phyloP scores from a whole-genome alignment of 768 basidiomycete species.

The Hygrophoropsis aurantiaca region DNA sequence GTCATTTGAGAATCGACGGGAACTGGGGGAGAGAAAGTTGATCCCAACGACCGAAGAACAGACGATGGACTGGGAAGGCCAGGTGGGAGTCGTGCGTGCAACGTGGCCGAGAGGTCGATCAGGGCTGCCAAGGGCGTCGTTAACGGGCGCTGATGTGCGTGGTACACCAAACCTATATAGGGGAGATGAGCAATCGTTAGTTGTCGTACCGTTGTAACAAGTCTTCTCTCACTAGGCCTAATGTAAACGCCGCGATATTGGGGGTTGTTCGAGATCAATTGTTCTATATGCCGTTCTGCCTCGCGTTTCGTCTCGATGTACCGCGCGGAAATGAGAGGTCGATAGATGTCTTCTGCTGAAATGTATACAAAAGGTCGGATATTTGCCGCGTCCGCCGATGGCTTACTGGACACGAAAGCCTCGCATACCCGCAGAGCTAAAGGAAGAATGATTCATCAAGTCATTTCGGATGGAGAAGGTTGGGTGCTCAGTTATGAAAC shows the following conservation, averaged over 20 bases:
- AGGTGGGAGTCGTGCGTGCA: slow-evolving; percentile 62
- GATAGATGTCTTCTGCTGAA: slow-evolving; percentile 85
- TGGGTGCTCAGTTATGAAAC: slow-evolving; percentile 19
- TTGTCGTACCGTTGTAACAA: slow-evolving; percentile 5
- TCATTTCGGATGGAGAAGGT: slow-evolving; percentile 3
- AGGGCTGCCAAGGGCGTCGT: slow-evolving; percentile 82
- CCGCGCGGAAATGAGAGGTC: slow-evolving; percentile 78
- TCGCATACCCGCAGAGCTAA: slow-evolving; percentile 76
- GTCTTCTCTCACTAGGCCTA: slow-evolving; percentile 77
- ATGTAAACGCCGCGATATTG: slow-evolving; percentile 74
- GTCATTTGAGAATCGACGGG: slow-evolving; percentile 22
- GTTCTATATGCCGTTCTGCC: slow-evolving; percentile 72
- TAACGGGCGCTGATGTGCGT: slow-evolving; percentile 89
- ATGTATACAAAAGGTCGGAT: slow-evolving; percentile 85
- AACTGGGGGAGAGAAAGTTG: slow-evolving; percentile 32
- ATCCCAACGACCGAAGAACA: slow-evolving; percentile 54
- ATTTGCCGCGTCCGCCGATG: slow-evolving; percentile 26
- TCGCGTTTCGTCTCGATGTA: slow-evolving; percentile 96
- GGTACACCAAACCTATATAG: slow-evolving; percentile 89
- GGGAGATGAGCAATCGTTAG: slow-evolving; percentile 9
- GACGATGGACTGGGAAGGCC: slow-evolving; percentile 64
- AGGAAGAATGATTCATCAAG: slow-evolving; percentile 8
- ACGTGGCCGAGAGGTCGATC: slow-evolving; percentile 73
- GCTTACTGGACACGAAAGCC: slow-evolving; percentile 58
- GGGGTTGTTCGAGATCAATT: slow-evolving; percentile 44